phyloP scores from a whole-genome alignment of 192 early-diverging fungal genomes.

The Coemansia sp. region DNA sequence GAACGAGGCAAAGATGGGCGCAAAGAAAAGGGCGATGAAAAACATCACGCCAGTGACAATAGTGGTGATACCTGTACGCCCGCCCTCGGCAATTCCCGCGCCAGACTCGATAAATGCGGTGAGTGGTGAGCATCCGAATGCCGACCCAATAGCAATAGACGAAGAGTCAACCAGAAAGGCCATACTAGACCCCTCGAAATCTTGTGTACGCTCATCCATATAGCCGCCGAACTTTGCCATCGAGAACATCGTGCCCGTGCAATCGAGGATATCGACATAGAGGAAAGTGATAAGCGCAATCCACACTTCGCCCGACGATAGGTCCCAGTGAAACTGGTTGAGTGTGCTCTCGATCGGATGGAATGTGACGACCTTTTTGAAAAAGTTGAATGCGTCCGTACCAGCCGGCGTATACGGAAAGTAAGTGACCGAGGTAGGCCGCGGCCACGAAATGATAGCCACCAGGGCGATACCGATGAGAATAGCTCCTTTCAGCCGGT shows the following conservation, averaged over 20 bases:
- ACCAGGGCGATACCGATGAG: conserved; percentile 73
- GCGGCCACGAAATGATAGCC: conserved; percentile 74
- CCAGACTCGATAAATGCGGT: conserved; percentile 84
- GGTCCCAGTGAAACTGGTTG: conserved; percentile 66
- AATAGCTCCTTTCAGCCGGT: conserved; percentile 71
- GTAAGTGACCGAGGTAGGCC: conserved; percentile 68
- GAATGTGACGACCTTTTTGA: conserved; percentile 72
- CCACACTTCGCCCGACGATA: conserved; percentile 67
- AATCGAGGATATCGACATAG: conserved; percentile 87
- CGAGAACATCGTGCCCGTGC: conserved; percentile 83
- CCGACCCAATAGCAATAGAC: conserved; percentile 67
- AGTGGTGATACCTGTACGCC: conserved; percentile 75
- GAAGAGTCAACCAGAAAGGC: conserved; percentile 78
- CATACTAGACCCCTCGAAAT: conserved; percentile 74
- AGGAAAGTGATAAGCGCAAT: conserved; percentile 82
- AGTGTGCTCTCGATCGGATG: conserved; percentile 64
- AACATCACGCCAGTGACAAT: conserved; percentile 70
- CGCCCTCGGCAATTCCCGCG: conserved; percentile 82
- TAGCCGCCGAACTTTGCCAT: conserved; percentile 84
- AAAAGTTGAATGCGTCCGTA: conserved; percentile 66
- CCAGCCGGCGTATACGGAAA: conserved; percentile 72
- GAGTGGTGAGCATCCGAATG: conserved; percentile 73
- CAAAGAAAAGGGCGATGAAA: conserved; percentile 79
- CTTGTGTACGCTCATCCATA: conserved; percentile 69
- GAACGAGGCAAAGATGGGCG: conserved; percentile 82